A percentile compares a stretch with the other conserved stretches of the same genome.
Evolutionary conservation across 352 stramenopile species (phyloP).

Genomic region (Aphanomyces astaci): DNA sequence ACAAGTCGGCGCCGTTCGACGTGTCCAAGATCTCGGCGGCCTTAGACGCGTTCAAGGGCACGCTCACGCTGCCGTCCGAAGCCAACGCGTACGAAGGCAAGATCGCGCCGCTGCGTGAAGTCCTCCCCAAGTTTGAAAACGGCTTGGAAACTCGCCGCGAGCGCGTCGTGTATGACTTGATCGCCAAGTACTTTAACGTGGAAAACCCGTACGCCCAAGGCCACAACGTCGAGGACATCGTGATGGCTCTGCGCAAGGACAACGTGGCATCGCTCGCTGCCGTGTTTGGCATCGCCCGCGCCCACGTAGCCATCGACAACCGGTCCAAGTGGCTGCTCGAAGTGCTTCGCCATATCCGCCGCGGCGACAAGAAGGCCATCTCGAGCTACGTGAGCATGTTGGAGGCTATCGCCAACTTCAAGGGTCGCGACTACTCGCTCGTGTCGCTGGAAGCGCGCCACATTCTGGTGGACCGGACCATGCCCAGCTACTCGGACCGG

Average conservation of each 20-base stretch:
- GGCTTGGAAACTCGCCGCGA: slow-evolving; percentile 64
- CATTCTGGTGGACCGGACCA: slow-evolving; percentile 94
- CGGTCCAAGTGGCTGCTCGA: slow-evolving; percentile 79
- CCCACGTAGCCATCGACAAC: slow-evolving; percentile 84
- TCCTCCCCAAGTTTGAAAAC: slow-evolving; percentile 66
- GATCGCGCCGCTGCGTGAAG: slow-evolving; percentile 61
- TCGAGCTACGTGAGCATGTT: slow-evolving; percentile 76
- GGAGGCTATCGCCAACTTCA: slow-evolving; percentile 80
- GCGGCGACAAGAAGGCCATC: slow-evolving; percentile 36
- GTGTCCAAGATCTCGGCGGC: slow-evolving; percentile 44
- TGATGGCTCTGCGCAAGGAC: slow-evolving; percentile 83
- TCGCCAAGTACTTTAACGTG: slow-evolving; percentile 73
- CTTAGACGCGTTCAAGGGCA: slow-evolving; percentile 57
- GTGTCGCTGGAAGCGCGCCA: slow-evolving; percentile 92
- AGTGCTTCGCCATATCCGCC: slow-evolving; percentile 50
- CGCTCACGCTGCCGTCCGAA: slow-evolving; percentile 44
- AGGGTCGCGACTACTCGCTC: slow-evolving; percentile 87
- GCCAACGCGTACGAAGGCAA: slow-evolving; percentile 60
- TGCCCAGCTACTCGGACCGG: slow-evolving; percentile 91
- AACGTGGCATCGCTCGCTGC: slow-evolving; percentile 78
- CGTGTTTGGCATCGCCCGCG: slow-evolving; percentile 86
- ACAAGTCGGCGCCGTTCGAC: slow-evolving; percentile 46
- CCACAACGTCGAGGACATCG: slow-evolving; percentile 76
- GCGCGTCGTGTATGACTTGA: slow-evolving; percentile 54
- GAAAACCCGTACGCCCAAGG: slow-evolving; percentile 66